phyloP scores from a whole-genome alignment of 306 rosid species.

The Oxytropis ochrocephala region DNA sequence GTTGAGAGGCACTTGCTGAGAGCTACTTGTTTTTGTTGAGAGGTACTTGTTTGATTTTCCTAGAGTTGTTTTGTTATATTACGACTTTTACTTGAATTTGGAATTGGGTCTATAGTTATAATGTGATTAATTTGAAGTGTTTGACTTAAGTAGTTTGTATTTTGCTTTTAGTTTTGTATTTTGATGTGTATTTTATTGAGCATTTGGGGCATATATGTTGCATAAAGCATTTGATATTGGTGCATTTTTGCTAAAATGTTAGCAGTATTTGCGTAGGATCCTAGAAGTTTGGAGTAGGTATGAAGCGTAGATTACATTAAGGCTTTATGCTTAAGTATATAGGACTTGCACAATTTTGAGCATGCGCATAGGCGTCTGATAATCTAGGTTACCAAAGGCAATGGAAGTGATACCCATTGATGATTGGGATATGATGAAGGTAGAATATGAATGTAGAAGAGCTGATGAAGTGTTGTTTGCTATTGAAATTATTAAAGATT shows the following conservation, averaged over 20 bases:
- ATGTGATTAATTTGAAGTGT: too few relatives aligned
- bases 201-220: too few relatives aligned
- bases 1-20: too few relatives aligned
- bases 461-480: neutral
- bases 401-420: neutral
- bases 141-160: too few relatives aligned
- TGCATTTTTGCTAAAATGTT: neutral
- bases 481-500: conserved; percentile 1
- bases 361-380: neutral
- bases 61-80: too few relatives aligned
- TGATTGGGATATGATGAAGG: neutral
- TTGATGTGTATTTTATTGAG: too few relatives aligned
- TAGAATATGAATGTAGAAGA: neutral
- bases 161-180: too few relatives aligned
- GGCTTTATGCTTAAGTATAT: neutral
- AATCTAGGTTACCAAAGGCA: neutral
- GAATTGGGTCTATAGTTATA: too few relatives aligned
- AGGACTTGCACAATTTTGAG: neutral
- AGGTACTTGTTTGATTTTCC: too few relatives aligned
- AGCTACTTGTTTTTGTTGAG: too few relatives aligned
- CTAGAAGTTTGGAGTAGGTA: neutral
- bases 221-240: too few relatives aligned
- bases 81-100: too few relatives aligned
- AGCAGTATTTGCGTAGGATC: neutral
- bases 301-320: neutral